Evolutionary conservation across 768 basidiomycete species (phyloP), one percentile per base, ranked within the genome.

Genomic region (Pleurotus eryngii): DNA sequence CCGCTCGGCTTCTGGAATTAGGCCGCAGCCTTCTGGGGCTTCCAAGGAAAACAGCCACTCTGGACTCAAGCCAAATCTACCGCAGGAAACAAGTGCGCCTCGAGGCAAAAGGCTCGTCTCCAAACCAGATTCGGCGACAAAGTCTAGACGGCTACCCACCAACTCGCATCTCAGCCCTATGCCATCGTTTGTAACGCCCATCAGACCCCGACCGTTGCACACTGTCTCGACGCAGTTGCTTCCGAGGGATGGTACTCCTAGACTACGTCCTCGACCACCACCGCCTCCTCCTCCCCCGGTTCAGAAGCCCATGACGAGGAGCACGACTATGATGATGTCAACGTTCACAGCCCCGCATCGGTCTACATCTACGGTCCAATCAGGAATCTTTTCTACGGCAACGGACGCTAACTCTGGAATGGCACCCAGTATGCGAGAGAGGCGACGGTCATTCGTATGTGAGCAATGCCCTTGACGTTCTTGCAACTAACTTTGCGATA

Each of bases 381-480:
- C 30, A 9, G 30, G 30, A 35, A 11, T 9, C 30, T 35, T 35
- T 35, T 11, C 30, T 9, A 35, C 30, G 30, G 30, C 30, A 7
- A 35, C 30, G 8, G 30, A 8, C 11, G 30, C 30, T 9, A 11
- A 35, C 30, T 35, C 30, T 35, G 30, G 30, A 3, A 45, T 45
- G 3, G 50, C 50, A 5, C 50, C 50, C 4, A 53, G 50, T 24
- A 38, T 53, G 11, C 38, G 39, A 24, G 50, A 53, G 17, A 38
- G 50, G 22, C 27, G n/a, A 24, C 30, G 50, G 22, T 53, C 50
- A 8, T 39, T 53, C 37, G 50, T 53, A 37, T 42, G 50, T 53
- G 8, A 3, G 6, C 39, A 8, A 11, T 39, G 3, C 17, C 4
- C 7, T 37, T 9, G n/a, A 7, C 39, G 35, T 20, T n/a, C 22